Evolutionary conservation across 2,329 filamentous ascomycete species (phyloP).

Genomic region (Cryphonectria naterciae): DNA sequence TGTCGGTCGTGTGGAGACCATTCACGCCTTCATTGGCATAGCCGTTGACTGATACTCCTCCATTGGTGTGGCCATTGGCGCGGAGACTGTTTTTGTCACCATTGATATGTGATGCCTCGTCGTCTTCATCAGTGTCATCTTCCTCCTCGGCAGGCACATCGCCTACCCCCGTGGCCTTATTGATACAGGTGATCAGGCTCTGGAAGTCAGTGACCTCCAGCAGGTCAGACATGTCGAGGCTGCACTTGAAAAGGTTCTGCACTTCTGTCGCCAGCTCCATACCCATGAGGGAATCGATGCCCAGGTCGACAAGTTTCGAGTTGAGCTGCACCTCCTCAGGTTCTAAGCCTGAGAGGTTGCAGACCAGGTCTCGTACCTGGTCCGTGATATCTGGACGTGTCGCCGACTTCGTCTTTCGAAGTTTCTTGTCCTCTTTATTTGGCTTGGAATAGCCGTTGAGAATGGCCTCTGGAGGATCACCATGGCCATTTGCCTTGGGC

Average conservation of each 20-base stretch:
- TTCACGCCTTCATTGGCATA: not conserved
- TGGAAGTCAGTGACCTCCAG: slow-evolving; percentile 13
- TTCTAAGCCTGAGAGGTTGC: not conserved
- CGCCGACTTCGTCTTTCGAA: slow-evolving; percentile 30
- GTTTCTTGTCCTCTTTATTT: not conserved
- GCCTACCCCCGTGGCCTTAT: not conserved
- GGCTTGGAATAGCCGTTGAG: not conserved
- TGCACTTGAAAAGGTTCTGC: slow-evolving; percentile 42
- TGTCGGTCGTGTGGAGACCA: not conserved
- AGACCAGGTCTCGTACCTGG: not conserved
- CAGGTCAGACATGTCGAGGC: slow-evolving; percentile 12
- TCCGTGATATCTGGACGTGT: not conserved
- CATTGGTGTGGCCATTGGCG: not conserved
- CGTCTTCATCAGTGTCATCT: not conserved
- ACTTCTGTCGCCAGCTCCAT: slow-evolving; percentile 52
- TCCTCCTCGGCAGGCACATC: not conserved
- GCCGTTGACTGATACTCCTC: not conserved
- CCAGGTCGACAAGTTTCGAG: slow-evolving; percentile 45
- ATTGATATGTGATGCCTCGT: not conserved
- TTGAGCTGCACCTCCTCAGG: not conserved
- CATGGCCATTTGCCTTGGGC: not conserved
- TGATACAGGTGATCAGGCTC: slow-evolving; percentile 8
- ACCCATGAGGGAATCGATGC: slow-evolving; percentile 54
- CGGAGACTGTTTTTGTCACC: not conserved
- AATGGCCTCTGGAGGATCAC: not conserved